Evolutionary conservation across 2,329 filamentous ascomycete genomes (phyloP).

Genomic region (Aspergillus sp.): DNA sequence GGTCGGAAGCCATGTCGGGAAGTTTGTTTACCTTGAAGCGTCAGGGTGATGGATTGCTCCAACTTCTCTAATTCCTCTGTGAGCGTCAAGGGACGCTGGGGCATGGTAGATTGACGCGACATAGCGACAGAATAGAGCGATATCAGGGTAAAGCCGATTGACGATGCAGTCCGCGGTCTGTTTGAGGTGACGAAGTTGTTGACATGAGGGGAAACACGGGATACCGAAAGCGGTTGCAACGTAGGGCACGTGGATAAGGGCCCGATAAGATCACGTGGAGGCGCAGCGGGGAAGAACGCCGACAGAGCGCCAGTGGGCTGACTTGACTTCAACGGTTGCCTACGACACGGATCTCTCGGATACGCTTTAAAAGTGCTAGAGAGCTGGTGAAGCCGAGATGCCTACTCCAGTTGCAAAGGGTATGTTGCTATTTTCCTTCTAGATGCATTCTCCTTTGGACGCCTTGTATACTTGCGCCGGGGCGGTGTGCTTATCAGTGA

Average conservation of each 20-base stretch:
- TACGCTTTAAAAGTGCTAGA: not conserved
- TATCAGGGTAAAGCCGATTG: not conserved
- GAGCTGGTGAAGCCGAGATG: slow-evolving; percentile 32
- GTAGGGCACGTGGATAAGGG: slow-evolving; percentile 38
- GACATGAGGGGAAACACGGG: slow-evolving; percentile 28
- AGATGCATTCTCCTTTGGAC: not conserved
- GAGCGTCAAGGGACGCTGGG: slow-evolving; percentile 66
- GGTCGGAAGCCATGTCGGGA: slow-evolving; percentile 5
- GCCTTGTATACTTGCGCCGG: not conserved
- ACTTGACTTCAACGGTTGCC: slow-evolving; percentile 2
- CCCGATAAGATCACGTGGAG: slow-evolving; percentile 29
- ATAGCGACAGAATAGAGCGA: slow-evolving; percentile 32
- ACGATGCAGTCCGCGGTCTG: not conserved
- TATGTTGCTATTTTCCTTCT: slow-evolving; percentile 25
- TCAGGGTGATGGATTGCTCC: slow-evolving; percentile 95
- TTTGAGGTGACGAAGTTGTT: slow-evolving; percentile 13
- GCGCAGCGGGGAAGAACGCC: slow-evolving; percentile 15
- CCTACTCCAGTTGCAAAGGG: slow-evolving; percentile 51
- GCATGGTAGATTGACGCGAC: slow-evolving; percentile 50
- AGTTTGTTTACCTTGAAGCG: slow-evolving; percentile 70
- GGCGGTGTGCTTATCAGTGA: slow-evolving; percentile 34
- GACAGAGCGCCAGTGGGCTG: slow-evolving; percentile 1
- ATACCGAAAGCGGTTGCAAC: slow-evolving; percentile 30
- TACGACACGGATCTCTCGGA: not conserved
- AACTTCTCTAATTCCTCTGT: slow-evolving; percentile 95